Evolutionary conservation across 2,329 filamentous ascomycete species (phyloP), one percentile per base, ranked within the genome.

Genomic region (Talaromyces verruculosus): DNA sequence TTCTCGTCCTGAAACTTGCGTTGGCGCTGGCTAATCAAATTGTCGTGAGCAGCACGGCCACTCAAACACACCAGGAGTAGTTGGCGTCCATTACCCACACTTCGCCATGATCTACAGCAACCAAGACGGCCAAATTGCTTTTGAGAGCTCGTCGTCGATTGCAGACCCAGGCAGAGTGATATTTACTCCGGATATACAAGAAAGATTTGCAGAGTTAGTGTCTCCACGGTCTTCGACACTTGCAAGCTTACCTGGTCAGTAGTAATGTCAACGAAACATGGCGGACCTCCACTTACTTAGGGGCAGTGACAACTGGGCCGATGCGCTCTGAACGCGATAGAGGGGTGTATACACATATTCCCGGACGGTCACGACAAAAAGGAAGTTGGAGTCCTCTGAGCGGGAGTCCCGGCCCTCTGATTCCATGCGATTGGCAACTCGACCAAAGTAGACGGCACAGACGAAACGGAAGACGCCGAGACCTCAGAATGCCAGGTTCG

Each of bases 41-140:
- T 1, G 10, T 47, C 15, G 2, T 28, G 3, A 49, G 30, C 33
- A 74, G 71, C 55, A 72, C 2, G 65, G 68, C 35, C 64, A 68
- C 61, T 67, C 70, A 41, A 68, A 70, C 13, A 69, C 69, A 63
- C 53, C 69, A 17, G 61, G 65, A 22, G 67, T 67, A 13, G 19
- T 30, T 22, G 41, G 51, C 7, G 6, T 75, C 11, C 72, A 74
- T 28, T 76, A 76, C 39, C 70, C 73, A 5, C 77, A 78, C 61
- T 79, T 74, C 58, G 76, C 76, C n/a, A 69, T 78, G 64, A 71
- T 79, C 43, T 79, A 76, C 61, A 70, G 78, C 35, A 75, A 79
- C 59, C 71, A 73, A 17, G 72, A 75, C 61, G 76, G 77, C 1
- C 71, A 76, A 37, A 68, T 75, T 41, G 72, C 72, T 25, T 64